Conservation (phyloP, 331 rosid genomes). For the Dryas integrifolia region DNA sequence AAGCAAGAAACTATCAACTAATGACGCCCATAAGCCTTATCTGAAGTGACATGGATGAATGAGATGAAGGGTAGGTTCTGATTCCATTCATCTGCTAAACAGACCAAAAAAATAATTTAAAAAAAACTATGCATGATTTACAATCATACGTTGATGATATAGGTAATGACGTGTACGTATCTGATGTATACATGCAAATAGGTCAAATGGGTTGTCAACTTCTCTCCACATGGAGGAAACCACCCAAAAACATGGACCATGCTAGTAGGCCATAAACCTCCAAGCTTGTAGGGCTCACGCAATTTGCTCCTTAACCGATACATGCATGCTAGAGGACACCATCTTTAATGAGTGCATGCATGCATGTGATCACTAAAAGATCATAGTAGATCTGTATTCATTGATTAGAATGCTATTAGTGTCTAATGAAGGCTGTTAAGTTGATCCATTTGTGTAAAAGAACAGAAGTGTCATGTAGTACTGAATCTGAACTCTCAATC, state of each 20-base stretch:
- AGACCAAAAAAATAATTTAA: background rate
- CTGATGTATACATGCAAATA: background rate
- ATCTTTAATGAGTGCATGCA: background rate
- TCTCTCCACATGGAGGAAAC: background rate
- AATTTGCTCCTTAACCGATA: background rate
- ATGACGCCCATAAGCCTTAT: background rate
- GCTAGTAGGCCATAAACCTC: constrained; percentile 12
- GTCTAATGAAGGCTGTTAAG: too few relatives aligned
- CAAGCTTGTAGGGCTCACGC: constrained; percentile 13
- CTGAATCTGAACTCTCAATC: too few relatives aligned
- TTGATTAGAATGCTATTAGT: too few relatives aligned
- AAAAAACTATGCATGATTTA: background rate
- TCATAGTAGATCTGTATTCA: background rate
- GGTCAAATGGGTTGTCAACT: background rate
- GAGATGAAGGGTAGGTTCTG: background rate
- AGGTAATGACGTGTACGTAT: too few relatives aligned
- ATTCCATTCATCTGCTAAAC: background rate
- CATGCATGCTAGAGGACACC: background rate
- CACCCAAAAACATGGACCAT: constrained; percentile 8
- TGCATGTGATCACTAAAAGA: background rate
- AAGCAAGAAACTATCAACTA: too few relatives aligned
- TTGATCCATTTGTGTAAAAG: background rate
- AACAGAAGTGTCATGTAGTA: background rate
- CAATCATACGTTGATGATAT: background rate
- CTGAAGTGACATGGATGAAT: background rate